A percentile compares a stretch with the other conserved stretches of the same genome.
Evolutionary conservation across 2,329 filamentous ascomycete genomes (phyloP).

Genomic region (Aspergillus neoniger): DNA sequence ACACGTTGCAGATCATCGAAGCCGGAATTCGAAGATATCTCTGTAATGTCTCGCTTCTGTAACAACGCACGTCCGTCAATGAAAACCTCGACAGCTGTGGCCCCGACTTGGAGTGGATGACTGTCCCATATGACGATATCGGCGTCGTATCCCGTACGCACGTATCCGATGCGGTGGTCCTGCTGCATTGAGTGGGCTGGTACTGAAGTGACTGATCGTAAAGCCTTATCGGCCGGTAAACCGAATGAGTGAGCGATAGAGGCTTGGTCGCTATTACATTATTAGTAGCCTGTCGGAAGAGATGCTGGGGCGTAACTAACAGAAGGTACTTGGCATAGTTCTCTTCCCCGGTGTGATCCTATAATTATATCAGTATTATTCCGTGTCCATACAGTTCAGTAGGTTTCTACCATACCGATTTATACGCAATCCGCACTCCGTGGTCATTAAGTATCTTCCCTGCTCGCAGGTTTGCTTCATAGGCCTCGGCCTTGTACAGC

Average conservation of each 20-base stretch:
- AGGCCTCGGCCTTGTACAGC: constrained; percentile 71
- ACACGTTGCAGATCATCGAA: background rate
- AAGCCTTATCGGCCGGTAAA: constrained; percentile 61
- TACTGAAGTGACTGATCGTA: constrained; percentile 60
- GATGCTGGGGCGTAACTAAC: constrained; percentile 29
- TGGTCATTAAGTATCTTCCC: constrained; percentile 67
- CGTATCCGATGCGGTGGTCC: constrained; percentile 60
- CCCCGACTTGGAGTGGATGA: constrained; percentile 62
- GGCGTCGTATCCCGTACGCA: constrained; percentile 64
- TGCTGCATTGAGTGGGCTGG: constrained; percentile 62
- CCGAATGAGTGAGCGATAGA: constrained; percentile 57
- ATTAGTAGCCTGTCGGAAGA: background rate
- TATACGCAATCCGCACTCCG: constrained; percentile 69
- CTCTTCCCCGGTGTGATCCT: constrained; percentile 13
- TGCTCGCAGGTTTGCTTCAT: constrained; percentile 65
- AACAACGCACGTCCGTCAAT: constrained; percentile 54
- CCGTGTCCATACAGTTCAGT: background rate
- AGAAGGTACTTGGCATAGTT: constrained; percentile 6
- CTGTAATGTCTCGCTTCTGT: background rate
- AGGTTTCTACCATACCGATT: constrained; percentile 53
- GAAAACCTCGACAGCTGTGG: constrained; percentile 63
- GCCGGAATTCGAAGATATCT: background rate
- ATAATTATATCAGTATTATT: background rate
- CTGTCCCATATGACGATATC: constrained; percentile 66
- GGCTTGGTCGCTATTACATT: constrained; percentile 48